These are phyloP conservation scores for Bipolaris sorokiniana DNA, from an alignment of 2,329 filamentous ascomycete genomes.

Conservation along the genomic window DNA sequence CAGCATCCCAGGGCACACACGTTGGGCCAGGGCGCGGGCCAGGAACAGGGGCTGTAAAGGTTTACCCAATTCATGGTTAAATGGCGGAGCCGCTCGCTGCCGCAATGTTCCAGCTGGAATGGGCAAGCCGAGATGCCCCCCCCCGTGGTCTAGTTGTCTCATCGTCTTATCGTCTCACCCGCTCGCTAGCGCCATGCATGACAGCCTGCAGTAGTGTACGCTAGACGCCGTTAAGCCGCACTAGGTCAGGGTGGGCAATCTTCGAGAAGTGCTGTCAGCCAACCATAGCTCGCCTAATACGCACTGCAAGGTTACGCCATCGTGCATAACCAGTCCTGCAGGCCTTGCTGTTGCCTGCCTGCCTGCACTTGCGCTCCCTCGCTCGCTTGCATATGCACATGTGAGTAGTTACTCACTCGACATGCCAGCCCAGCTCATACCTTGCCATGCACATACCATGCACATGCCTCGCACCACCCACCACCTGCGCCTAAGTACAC, in stretches of 20 bases:
- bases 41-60: not conserved
- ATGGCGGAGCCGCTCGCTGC: slow-evolving; percentile 16
- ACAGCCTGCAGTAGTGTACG: slow-evolving; percentile 15
- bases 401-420: slow-evolving; percentile 4
- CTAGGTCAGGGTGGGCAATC: slow-evolving; percentile 10
- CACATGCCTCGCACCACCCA: too few species aligned
- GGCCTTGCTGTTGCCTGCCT: not conserved
- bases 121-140: slow-evolving; percentile 5
- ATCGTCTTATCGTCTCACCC: slow-evolving; percentile 1
- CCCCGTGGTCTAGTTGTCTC: not conserved
- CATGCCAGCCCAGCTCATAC: not conserved
- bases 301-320: slow-evolving; percentile 8
- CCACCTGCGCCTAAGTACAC: not conserved
- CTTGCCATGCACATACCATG: too few species aligned
- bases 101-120: slow-evolving; percentile 7
- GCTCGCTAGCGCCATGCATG: slow-evolving; percentile 12
- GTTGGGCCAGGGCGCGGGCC: not conserved
- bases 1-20: slow-evolving; percentile 1
- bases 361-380: not conserved
- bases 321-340: slow-evolving; percentile 6
- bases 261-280: slow-evolving; percentile 9
- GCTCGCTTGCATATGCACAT: slow-evolving; percentile 16
- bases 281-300: slow-evolving; percentile 6
- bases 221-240: slow-evolving; percentile 18
- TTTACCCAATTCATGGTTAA: slow-evolving; percentile 8